Evolutionary conservation across 2,329 filamentous ascomycete genomes (phyloP), one percentile per base, ranked within the genome.

Genomic region (Sphaerostilbella broomeana): DNA sequence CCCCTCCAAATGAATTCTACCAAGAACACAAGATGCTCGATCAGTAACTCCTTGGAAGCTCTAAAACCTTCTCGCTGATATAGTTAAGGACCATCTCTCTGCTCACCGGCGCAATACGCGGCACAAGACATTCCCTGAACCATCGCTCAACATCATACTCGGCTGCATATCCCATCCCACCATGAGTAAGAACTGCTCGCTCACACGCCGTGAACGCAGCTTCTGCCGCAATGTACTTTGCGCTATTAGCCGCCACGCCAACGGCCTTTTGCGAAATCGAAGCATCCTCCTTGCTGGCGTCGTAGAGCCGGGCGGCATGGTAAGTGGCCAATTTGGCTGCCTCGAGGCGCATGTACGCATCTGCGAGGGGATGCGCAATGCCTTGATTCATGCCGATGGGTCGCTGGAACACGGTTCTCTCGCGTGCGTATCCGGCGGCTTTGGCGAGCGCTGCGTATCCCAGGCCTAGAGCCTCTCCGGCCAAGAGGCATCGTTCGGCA

Each of bases 51-150:
- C 77, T 67, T 1, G 82, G 83, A 18, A 86, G 51, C 4, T 69
- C 62, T n/a, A 86, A 58, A 0, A 76, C 81, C 61, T 76, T 84
- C 56, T 86, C 81, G 3, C 73, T 70, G 10, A 86, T 72, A 55
- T 79, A 86, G 48, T 86, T 86, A 65, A 84, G 63, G 37, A 86
- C 84, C 83, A 86, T 86, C 63, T 86, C 83, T 47, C 78, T 59
- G 41, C 74, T 79, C 0, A 83, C 70, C 0, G 78, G 79, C 8
- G 79, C 77, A 37, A 84, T 77, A 8, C 79, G 60, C 3, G 79
- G 78, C 26, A 83, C 73, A 42, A 81, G 65, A 38, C 75, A 75
- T 54, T 82, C 79, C n/a, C 79, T 61, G 42, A 82, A 65, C 60
- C 75, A 82, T 30, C 78, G 63, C 56, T 83, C 78, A 9, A 82